Base-by-base conservation (phyloP, 257 asterid genomes). In the Penstemon davidsonii region DNA sequence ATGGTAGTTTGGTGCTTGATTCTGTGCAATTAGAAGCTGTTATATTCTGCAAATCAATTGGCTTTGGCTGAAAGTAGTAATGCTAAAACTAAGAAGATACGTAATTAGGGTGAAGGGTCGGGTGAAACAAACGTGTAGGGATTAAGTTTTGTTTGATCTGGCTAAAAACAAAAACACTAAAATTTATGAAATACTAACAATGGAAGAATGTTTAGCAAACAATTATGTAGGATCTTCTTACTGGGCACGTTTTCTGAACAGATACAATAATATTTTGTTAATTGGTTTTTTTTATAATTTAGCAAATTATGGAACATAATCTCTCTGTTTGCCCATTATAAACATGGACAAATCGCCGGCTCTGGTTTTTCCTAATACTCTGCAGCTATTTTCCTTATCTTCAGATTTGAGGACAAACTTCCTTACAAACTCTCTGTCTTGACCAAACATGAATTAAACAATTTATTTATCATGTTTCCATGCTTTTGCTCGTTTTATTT, bases 1-100 rank as follows among this genome's bases (percentile, higher is more conserved):
- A 45, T 47, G 39, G 47, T 36, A 54, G 43, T 18, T 64, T 69
- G 60, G 39, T 66, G 11, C 68, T 55, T 71, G 50, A 44, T 67
- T 36, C 59, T 39, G 47, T 55, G 61, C 44, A 59, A 53, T 33
- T 58, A 60, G 59, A 64, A 70, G 47, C 18, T 51, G 18, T 18
- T 60, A 7, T 11, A 10, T 61, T 51, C 40, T 59, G 67, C 55
- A 74, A 8, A 55, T 64, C 54, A 51, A 36, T 52, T 68, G 57
- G 25, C 4, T 51, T 13, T 58, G 60, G 40, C 39, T 37, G 50
- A 53, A 57, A 43, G 25, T 46, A 52, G 62, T 53, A 56, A n/a
- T 44, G 53, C 52, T n/a, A 51, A 43, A 36, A 12, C 10, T 5
- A 42, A 11, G 49, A 55, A 19, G 53, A 38, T 44, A 70, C 62